These are phyloP conservation scores for Striga asiatica DNA, from an alignment of 257 asterid genomes.

Conservation along the genomic window DNA sequence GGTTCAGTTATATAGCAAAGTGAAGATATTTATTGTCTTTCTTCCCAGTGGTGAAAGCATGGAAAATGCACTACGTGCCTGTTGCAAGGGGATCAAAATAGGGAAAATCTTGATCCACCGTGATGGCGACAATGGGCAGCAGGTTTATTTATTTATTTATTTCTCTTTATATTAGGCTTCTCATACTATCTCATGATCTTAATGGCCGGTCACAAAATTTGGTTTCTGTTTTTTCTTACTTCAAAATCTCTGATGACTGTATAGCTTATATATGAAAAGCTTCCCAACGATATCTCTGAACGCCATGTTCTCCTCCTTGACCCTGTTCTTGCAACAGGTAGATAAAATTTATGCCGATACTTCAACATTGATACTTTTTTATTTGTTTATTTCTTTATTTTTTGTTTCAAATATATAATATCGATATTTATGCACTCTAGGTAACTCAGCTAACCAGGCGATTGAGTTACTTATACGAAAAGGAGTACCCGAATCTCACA, in stretches of 20 bases:
- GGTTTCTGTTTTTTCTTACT: neutral
- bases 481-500: constrained; percentile 98
- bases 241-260: constrained; percentile 10
- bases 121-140: constrained; percentile 95
- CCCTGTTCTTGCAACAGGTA: constrained; percentile 99
- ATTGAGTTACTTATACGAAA: constrained; percentile 83
- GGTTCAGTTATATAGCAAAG: neutral
- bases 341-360: neutral
- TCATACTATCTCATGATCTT: constrained; percentile 1
- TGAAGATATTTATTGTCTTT: neutral
- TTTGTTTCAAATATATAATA: neutral
- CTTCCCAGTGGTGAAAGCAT: constrained; percentile 89
- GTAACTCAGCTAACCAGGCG: constrained; percentile 98
- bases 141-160: constrained; percentile 33
- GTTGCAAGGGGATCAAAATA: constrained; percentile 97
- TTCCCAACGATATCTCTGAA: constrained; percentile 81
- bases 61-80: constrained; percentile 99
- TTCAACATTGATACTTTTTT: neutral
- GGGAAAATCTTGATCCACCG: constrained; percentile 96
- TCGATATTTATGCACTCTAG: constrained; percentile 26
- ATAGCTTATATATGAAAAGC: constrained; percentile 97
- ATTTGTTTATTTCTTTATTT: neutral
- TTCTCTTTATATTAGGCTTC: constrained; percentile 5
- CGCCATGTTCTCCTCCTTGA: constrained; percentile 96
- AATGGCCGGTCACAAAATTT: constrained; percentile 1